Evolutionary conservation across 2,329 filamentous ascomycete species (phyloP).

Genomic region (Myriosclerotinia curreyana): DNA sequence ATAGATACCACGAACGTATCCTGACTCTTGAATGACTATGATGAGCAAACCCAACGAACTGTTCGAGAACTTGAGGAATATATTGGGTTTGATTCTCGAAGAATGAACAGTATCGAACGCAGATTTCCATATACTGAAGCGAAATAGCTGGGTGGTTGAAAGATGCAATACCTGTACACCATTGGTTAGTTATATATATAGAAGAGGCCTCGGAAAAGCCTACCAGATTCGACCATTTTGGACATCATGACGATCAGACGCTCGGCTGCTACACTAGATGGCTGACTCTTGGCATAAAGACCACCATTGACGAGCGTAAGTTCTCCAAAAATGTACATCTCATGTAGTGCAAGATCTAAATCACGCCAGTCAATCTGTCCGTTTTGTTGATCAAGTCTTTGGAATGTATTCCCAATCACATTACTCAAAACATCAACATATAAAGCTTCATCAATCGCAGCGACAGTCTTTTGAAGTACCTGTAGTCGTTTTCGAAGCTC

Average conservation of each 20-base stretch:
- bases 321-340: constrained; percentile 95
- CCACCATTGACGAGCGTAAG: constrained; percentile 86
- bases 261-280: constrained; percentile 74
- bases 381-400: constrained; percentile 70
- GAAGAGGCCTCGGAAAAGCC: constrained; percentile 38
- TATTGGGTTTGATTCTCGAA: constrained; percentile 81
- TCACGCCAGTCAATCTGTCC: constrained; percentile 88
- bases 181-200: constrained; percentile 32
- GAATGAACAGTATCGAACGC: constrained; percentile 87
- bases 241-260: constrained; percentile 88
- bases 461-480: constrained; percentile 87
- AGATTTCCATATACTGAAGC: constrained; percentile 97
- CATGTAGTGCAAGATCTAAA: constrained; percentile 86
- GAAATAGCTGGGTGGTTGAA: constrained; percentile 90
- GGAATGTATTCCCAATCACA: constrained; percentile 83
- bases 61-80: constrained; percentile 84
- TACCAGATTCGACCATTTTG: constrained; percentile 90
- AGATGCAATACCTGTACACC: constrained; percentile 67
- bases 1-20: constrained; percentile 93
- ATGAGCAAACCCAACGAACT: constrained; percentile 87
- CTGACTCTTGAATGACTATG: constrained; percentile 84
- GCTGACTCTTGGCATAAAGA: constrained; percentile 79
- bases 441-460: constrained; percentile 79
- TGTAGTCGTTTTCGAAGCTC: constrained; percentile 88
- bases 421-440: constrained; percentile 87